Percentiles rank a stretch among this genome's conserved stretches.
Evolutionary conservation across 2,329 filamentous ascomycete genomes (phyloP).

Genomic region (Keithomyces neogunnii): DNA sequence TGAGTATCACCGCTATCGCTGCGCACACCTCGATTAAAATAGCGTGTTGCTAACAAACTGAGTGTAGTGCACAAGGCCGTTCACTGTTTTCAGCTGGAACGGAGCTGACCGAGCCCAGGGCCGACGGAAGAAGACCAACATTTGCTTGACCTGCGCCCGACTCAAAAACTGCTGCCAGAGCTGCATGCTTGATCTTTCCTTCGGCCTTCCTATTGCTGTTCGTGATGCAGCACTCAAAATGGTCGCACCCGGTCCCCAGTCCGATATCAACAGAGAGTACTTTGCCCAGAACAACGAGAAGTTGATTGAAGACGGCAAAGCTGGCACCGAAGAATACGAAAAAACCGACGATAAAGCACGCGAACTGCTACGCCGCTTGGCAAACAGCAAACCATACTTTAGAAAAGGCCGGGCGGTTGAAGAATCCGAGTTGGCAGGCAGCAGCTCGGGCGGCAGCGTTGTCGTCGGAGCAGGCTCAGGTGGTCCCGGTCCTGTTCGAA

Average conservation of each 20-base stretch:
- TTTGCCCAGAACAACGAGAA: constrained; percentile 97
- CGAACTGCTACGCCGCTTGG: constrained; percentile 74
- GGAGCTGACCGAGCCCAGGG: constrained; percentile 73
- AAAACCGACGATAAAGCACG: constrained; percentile 96
- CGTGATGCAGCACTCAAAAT: constrained; percentile 96
- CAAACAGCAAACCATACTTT: constrained; percentile 91
- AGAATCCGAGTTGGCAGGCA: constrained; percentile 32
- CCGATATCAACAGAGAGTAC: constrained; percentile 91
- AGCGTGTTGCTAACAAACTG: constrained; percentile 8
- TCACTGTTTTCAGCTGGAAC: constrained; percentile 94
- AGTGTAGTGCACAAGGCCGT: constrained; percentile 72
- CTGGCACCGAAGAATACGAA: constrained; percentile 81
- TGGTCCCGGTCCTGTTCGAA: constrained; percentile 72
- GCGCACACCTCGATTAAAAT: background rate
- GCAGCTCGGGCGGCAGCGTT: constrained; percentile 34
- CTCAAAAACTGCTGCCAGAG: constrained; percentile 98
- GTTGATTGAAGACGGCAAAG: constrained; percentile 85
- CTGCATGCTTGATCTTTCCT: constrained; percentile 96
- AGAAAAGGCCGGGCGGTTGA: constrained; percentile 75
- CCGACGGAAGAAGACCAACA: constrained; percentile 86
- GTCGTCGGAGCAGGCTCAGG: constrained; percentile 48
- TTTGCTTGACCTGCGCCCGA: constrained; percentile 92
- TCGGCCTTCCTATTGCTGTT: constrained; percentile 89
- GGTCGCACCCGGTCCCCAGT: constrained; percentile 87
- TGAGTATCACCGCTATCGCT: constrained; percentile 14